A percentile compares a stretch with the other conserved stretches of the same genome.
Conservation (phyloP, 805 yeast genomes). For the Pichia nakasei region DNA sequence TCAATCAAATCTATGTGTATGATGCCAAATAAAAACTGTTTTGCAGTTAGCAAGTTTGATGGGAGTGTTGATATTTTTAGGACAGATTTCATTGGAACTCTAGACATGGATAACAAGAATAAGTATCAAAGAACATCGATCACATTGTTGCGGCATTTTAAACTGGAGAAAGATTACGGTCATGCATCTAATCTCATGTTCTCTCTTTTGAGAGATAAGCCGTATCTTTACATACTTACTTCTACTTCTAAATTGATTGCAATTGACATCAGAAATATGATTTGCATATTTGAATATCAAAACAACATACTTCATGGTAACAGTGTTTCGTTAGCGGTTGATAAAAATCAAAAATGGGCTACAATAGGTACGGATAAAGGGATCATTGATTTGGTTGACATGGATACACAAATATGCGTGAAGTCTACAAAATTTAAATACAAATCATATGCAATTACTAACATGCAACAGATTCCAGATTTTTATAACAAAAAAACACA, state of each 20-base stretch:
- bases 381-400: slow-evolving; percentile 70
- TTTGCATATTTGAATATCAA: slow-evolving; percentile 31
- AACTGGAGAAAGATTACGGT: slow-evolving; percentile 27
- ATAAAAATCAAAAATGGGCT: slow-evolving; percentile 48
- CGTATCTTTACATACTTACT: slow-evolving; percentile 43
- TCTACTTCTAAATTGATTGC: slow-evolving; percentile 41
- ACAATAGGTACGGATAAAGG: slow-evolving; percentile 72
- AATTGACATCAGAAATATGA: slow-evolving; percentile 54
- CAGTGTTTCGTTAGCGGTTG: slow-evolving; percentile 51
- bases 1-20: slow-evolving; percentile 43
- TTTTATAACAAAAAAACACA: slow-evolving; percentile 22
- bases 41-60: slow-evolving; percentile 45
- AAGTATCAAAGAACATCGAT: slow-evolving; percentile 13
- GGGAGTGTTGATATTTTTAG: slow-evolving; percentile 37
- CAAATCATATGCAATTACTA: slow-evolving; percentile 36
- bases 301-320: slow-evolving; percentile 61
- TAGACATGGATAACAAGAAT: slow-evolving; percentile 2
- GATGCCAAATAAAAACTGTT: slow-evolving; percentile 45
- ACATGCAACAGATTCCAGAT: slow-evolving; percentile 37
- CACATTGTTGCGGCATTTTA: slow-evolving; percentile 32
- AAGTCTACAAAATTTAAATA: slow-evolving; percentile 52
- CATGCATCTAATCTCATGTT: slow-evolving; percentile 38
- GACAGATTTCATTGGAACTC: slow-evolving; percentile 23
- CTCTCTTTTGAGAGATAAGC: slow-evolving; percentile 30
- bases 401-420: slow-evolving; percentile 53